phyloP scores from a whole-genome alignment of 2,329 filamentous ascomycete genomes.

The Aspergillus eucalypticola region DNA sequence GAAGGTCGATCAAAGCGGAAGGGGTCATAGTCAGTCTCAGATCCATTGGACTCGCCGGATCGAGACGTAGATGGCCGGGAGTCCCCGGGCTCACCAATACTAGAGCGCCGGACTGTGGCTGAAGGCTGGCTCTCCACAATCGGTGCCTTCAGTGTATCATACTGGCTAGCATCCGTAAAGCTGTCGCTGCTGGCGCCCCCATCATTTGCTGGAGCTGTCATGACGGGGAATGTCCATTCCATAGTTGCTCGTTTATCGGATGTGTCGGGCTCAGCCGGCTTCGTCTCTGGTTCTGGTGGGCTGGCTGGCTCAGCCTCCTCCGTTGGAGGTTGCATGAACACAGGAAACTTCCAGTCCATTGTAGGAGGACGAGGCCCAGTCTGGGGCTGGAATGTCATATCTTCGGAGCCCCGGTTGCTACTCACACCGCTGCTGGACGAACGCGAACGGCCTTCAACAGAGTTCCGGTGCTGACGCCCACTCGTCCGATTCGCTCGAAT shows the following conservation, averaged over 20 bases:
- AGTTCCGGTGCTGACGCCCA: constrained; percentile 45
- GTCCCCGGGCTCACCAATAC: constrained; percentile 29
- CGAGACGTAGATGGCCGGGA: constrained; percentile 43
- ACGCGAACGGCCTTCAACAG: constrained; percentile 36
- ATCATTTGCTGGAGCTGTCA: constrained; percentile 28
- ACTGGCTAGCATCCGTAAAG: constrained; percentile 23
- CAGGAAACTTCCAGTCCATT: constrained; percentile 51
- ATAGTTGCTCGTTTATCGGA: constrained; percentile 45
- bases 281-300: constrained; percentile 10
- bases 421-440: constrained; percentile 33
- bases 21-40: constrained; percentile 45
- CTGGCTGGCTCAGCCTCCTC: constrained; percentile 16
- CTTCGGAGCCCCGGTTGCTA: constrained; percentile 26
- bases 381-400: constrained; percentile 33
- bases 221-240: constrained; percentile 58
- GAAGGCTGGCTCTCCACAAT: constrained; percentile 19
- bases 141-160: constrained; percentile 37
- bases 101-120: constrained; percentile 15
- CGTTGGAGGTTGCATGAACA: constrained; percentile 29
- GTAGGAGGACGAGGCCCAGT: constrained; percentile 46
- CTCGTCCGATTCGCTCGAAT: constrained; percentile 58
- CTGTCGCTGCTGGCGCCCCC: constrained; percentile 5
- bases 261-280: constrained; percentile 23
- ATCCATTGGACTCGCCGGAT: constrained; percentile 33
- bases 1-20: constrained; percentile 44